Percentiles rank a stretch among this genome's conserved stretches.
Evolutionary conservation across 352 stramenopile species (phyloP).

Genomic region (Phytophthora pini): DNA sequence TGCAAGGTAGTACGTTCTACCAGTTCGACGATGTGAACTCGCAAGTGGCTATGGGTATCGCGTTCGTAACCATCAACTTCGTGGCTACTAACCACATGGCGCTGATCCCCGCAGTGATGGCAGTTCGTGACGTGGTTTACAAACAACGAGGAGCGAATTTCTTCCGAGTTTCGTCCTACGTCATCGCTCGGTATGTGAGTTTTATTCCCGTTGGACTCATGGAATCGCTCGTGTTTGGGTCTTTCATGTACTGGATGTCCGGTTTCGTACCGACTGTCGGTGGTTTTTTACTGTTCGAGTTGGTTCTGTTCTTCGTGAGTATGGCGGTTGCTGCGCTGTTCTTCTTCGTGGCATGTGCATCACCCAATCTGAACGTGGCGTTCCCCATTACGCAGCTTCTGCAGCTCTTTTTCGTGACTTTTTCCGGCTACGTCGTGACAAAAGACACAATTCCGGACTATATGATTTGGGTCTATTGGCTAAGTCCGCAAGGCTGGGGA

Average conservation of each 20-base stretch:
- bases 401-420: slow-evolving; percentile 38
- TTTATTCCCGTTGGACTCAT: slow-evolving; percentile 40
- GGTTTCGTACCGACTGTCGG: slow-evolving; percentile 45
- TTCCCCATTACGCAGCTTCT: slow-evolving; percentile 33
- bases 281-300: slow-evolving; percentile 62
- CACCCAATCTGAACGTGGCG: slow-evolving; percentile 39
- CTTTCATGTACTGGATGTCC: slow-evolving; percentile 72
- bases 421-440: slow-evolving; percentile 43
- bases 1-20: slow-evolving; percentile 36
- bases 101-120: slow-evolving; percentile 66
- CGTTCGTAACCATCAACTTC: slow-evolving; percentile 77
- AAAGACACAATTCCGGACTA: slow-evolving; percentile 42
- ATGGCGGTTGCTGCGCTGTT: slow-evolving; percentile 30
- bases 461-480: slow-evolving; percentile 55
- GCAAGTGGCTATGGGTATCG: slow-evolving; percentile 57
- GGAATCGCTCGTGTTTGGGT: slow-evolving; percentile 74
- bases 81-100: slow-evolving; percentile 57
- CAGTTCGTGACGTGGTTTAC: slow-evolving; percentile 57
- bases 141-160: slow-evolving; percentile 79
- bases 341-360: slow-evolving; percentile 36
- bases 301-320: slow-evolving; percentile 53
- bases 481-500: slow-evolving; percentile 49
- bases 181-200: slow-evolving; percentile 41
- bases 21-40: slow-evolving; percentile 25
- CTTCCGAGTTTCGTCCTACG: slow-evolving; percentile 62